Evolutionary conservation across 2,329 filamentous ascomycete genomes (phyloP).

Genomic region (Sporothrix pseudoabietina): DNA sequence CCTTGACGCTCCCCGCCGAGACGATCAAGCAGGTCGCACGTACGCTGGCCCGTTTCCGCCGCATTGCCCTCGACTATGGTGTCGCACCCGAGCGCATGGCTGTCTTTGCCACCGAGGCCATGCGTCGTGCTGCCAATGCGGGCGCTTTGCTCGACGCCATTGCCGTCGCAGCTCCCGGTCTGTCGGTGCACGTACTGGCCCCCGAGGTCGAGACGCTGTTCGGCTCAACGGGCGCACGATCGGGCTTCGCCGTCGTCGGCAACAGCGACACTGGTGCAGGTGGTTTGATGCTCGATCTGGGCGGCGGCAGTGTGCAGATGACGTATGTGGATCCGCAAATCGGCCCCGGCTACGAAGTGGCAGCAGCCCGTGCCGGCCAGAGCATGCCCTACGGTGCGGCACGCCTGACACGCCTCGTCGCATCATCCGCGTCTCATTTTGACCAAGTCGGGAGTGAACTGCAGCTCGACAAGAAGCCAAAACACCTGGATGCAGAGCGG

Average conservation of each 20-base stretch:
- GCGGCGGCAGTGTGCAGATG: conserved; percentile 71
- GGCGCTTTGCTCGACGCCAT: conserved; percentile 68
- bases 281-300: conserved; percentile 77
- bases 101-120: conserved; percentile 86
- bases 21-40: conserved; percentile 68
- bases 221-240: conserved; percentile 81
- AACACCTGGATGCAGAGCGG: conserved; percentile 3
- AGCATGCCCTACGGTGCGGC: conserved; percentile 66
- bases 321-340: conserved; percentile 59
- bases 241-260: conserved; percentile 64
- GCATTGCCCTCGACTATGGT: conserved; percentile 66
- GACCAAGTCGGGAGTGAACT: neutral
- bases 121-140: conserved; percentile 76
- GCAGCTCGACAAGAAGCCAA: neutral
- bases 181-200: conserved; percentile 70
- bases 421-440: neutral
- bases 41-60: conserved; percentile 69
- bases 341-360: conserved; percentile 50
- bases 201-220: conserved; percentile 82
- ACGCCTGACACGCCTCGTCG: conserved; percentile 51
- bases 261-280: conserved; percentile 51
- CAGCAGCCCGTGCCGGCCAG: conserved; percentile 57
- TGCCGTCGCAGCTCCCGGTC: conserved; percentile 59
- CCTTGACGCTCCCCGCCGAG: conserved; percentile 49
- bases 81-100: conserved; percentile 67